Conservation (phyloP, 129 eudicot species). For the Saposhnikovia divaricata region DNA sequence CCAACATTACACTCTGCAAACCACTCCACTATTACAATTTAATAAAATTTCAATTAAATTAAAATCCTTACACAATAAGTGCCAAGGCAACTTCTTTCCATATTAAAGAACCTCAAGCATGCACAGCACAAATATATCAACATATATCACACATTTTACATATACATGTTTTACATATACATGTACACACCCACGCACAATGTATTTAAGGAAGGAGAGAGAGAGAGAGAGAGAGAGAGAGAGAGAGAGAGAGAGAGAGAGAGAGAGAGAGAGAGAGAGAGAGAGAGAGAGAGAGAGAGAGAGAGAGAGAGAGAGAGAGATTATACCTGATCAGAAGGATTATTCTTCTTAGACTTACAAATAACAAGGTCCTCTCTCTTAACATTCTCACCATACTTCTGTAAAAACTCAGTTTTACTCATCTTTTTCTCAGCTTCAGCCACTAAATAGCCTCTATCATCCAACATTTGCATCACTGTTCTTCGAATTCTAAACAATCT, state of each 20-base stretch:
- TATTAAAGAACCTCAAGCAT: too few relatives aligned
- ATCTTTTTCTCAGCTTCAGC: conserved; percentile 59
- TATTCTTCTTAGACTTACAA: conserved; percentile 40
- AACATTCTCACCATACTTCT: conserved; percentile 69
- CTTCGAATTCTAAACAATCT: conserved; percentile 51
- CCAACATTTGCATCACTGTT: conserved; percentile 81
- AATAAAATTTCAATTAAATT: too few relatives aligned
- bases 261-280: not conserved
- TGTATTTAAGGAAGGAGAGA: not conserved
- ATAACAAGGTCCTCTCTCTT: conserved; percentile 75
- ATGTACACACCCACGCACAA: too few relatives aligned
- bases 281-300: not conserved
- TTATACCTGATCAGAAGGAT: conserved; percentile 59
- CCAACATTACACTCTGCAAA: not conserved
- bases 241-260: not conserved
- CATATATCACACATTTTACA: too few relatives aligned
- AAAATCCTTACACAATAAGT: too few relatives aligned
- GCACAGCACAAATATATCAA: too few relatives aligned
- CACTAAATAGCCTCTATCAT: conserved; percentile 65
- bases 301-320: not conserved
- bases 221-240: not conserved
- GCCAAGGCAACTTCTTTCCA: too few relatives aligned
- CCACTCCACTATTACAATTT: not conserved
- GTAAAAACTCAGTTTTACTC: conserved; percentile 44
- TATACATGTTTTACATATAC: too few relatives aligned